Evolutionary conservation across 2,329 filamentous ascomycete species (phyloP).

Genomic region (Gaeumannomyces sp.): DNA sequence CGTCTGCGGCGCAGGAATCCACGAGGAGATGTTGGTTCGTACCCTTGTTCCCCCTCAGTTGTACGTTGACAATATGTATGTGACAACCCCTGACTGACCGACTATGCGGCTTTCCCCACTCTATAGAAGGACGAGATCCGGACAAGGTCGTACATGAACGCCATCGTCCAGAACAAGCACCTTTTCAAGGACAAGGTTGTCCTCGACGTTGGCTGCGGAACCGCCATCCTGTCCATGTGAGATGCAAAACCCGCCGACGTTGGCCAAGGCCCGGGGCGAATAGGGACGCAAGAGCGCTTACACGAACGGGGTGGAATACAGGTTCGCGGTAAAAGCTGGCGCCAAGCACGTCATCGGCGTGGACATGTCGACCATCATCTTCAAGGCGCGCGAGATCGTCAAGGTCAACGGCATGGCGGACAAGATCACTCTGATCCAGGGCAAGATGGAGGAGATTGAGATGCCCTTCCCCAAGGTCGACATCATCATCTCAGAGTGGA

Average conservation of each 20-base stretch:
- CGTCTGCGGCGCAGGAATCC: conserved; percentile 65
- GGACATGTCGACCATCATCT: conserved; percentile 99
- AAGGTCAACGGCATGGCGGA: conserved; percentile 83
- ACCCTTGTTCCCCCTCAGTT: conserved; percentile 17
- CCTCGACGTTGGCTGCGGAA: conserved; percentile 95
- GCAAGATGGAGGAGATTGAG: conserved; percentile 98
- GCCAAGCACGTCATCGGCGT: conserved; percentile 98
- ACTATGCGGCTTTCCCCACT: conserved; percentile 9
- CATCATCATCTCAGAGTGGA: conserved; percentile 99
- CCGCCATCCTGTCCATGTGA: conserved; percentile 97
- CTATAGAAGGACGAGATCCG: conserved; percentile 94
- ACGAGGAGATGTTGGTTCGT: conserved; percentile 96
- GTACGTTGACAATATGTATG: conserved; percentile 7
- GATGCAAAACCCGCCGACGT: conserved; percentile 22
- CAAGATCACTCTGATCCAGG: conserved; percentile 96
- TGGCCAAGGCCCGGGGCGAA: not conserved
- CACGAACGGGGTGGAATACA: conserved; percentile 30
- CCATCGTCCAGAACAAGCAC: conserved; percentile 95
- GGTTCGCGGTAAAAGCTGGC: conserved; percentile 94
- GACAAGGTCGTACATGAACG: conserved; percentile 92
- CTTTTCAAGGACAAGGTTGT: conserved; percentile 87
- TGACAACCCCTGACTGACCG: conserved; percentile 13
- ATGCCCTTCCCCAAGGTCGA: conserved; percentile 93
- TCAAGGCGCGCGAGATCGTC: conserved; percentile 96
- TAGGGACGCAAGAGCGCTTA: not conserved